Evolutionary conservation across 2,329 filamentous ascomycete species (phyloP).

Genomic region (Verticillium klebahnii): DNA sequence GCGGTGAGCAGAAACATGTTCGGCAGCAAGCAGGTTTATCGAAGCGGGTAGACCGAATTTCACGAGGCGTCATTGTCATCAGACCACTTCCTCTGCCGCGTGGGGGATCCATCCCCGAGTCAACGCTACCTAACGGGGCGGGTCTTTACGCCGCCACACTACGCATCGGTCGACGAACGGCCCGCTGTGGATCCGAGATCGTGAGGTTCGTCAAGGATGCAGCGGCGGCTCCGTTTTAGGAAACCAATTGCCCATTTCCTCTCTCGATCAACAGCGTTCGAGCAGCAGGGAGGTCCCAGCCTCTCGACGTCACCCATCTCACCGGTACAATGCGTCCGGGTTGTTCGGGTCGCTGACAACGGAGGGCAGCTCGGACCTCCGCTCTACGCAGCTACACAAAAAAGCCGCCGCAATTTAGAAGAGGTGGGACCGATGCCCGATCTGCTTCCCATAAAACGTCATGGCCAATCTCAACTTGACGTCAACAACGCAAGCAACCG

Average conservation of each 20-base stretch:
- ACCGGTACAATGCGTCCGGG: neutral
- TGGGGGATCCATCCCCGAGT: neutral
- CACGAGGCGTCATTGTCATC: neutral
- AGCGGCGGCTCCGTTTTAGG: neutral
- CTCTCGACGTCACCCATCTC: neutral
- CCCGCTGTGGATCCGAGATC: neutral
- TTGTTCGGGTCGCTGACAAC: neutral
- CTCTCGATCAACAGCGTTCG: neutral
- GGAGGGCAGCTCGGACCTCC: neutral
- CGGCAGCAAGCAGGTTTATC: neutral
- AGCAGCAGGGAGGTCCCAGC: neutral
- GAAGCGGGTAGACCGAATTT: neutral
- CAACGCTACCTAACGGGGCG: neutral
- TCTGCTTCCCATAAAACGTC: neutral
- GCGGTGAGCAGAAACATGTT: constrained; percentile 15
- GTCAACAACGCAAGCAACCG: neutral
- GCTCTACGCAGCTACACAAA: no score
- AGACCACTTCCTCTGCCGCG: neutral
- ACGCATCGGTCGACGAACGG: neutral
- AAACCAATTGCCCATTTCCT: neutral
- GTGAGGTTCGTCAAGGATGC: neutral
- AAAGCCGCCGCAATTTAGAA: neutral
- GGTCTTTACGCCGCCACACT: neutral
- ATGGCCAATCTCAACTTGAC: neutral
- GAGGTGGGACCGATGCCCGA: neutral